Conservation (phyloP, 305 asterid species). For the Fraxinus angustifolia region DNA sequence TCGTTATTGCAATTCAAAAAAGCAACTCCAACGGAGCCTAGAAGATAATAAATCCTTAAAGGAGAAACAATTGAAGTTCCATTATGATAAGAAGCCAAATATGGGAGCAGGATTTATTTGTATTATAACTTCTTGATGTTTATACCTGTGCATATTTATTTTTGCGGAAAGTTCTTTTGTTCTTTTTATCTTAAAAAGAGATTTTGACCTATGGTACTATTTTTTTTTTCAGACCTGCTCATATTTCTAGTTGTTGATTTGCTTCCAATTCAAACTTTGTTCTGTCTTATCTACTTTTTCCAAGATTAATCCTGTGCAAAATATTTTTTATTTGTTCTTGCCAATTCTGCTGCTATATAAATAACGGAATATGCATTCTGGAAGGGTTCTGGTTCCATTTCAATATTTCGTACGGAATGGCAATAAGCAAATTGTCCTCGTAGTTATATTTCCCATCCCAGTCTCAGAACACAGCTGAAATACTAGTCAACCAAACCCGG, state of each 20-base stretch:
- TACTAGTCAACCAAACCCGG: not conserved
- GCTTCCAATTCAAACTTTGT: not conserved
- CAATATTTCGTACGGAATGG: not conserved
- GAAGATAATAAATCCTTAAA: constrained; percentile 5
- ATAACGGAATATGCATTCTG: not conserved
- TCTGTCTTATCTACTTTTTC: not conserved
- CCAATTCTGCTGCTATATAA: constrained; percentile 7
- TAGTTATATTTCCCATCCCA: not conserved
- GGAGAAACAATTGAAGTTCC: constrained; percentile 7
- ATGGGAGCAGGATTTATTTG: constrained; percentile 9
- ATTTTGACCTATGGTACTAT: not conserved
- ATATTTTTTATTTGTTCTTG: not conserved
- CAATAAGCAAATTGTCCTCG: not conserved
- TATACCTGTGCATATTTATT: not conserved
- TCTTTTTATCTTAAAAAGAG: not conserved
- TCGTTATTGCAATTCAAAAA: no score
- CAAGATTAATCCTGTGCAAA: not conserved
- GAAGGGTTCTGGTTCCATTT: not conserved
- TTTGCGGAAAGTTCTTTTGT: constrained; percentile 4
- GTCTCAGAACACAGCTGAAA: not conserved
- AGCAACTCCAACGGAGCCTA: no score
- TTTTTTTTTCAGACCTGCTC: not conserved
- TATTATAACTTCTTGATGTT: not conserved
- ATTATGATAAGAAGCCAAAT: not conserved
- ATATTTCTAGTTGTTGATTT: constrained; percentile 6